Base-by-base conservation (phyloP, 2,329 filamentous ascomycete genomes). In the Beauveria scarabaeidicola region DNA sequence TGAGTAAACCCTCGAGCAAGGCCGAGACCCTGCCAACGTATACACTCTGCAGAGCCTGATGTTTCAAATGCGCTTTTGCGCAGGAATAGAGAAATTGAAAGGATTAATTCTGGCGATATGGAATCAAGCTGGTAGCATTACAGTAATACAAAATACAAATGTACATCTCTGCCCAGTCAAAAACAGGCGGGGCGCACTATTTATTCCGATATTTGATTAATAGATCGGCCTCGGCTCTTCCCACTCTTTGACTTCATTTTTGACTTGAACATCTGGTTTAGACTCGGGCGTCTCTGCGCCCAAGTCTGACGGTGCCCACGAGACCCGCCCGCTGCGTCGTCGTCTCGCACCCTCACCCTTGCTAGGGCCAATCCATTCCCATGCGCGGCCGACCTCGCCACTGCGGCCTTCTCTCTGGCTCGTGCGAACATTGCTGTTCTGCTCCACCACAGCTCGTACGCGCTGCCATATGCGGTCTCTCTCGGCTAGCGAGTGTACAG, bases 371-470 rank as follows among this genome's bases (percentile, higher is more conserved):
- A 88, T 87, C 85, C 85, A 88, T 69, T 88, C 85, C 85, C 85
- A 88, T 1, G 84, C 85, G 29, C 84, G 77, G 29, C 83, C 83
- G 32, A 88, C 80, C 68, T 88, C 85, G 38, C 85, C 85, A 65
- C 80, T 86, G 57, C 78, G 75, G 51, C 87, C 74, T 81, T 88
- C 76, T 77, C 91, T 75, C 81, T 92, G 74, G 74, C 81, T 78
- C 0, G 82, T 90, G 46, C 94, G 83, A 17, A 99, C 88, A 69
- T 99, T 99, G 62, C 90, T 89, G 72, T 99, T 99, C 72, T 87
- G 86, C 74, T 99, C 94, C 1, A 99, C 92, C 56, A 97, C 88
- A 55, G 80, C 83, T 65, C 85, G 83, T 21, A 99, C 94, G 53
- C 85, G 84, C 64, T 85, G 81, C 94, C 95, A 99, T 54, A 99